Evolutionary conservation across 1,284 basidiomycete species (phyloP).

Genomic region (Puccinia novopanici): DNA sequence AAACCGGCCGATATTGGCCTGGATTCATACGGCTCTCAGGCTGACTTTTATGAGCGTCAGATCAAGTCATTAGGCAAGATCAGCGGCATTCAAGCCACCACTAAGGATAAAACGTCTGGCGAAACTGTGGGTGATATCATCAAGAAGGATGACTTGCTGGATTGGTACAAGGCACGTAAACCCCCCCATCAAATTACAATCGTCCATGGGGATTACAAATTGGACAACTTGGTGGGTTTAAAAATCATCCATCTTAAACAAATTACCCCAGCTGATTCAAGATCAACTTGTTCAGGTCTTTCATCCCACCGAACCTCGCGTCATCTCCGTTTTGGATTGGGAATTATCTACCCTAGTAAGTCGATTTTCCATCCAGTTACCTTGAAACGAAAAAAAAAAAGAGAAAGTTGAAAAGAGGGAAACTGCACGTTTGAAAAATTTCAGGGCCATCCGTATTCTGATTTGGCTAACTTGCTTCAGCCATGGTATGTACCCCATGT

Average conservation of each 20-base stretch:
- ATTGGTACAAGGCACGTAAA: slow-evolving; percentile 73
- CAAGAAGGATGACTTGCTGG: slow-evolving; percentile 70
- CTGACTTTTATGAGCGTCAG: slow-evolving; percentile 86
- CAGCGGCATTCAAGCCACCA: slow-evolving; percentile 71
- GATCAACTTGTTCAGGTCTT: slow-evolving; percentile 65
- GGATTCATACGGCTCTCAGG: slow-evolving; percentile 73
- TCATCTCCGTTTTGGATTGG: slow-evolving; percentile 95
- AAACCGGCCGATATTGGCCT: slow-evolving; percentile 72
- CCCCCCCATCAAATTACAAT: slow-evolving; percentile 68
- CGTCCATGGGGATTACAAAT: slow-evolving; percentile 94
- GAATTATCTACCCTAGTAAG: slow-evolving; percentile 90
- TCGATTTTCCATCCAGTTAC: slow-evolving; percentile 59
- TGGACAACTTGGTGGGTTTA: slow-evolving; percentile 73
- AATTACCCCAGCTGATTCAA: neutral
- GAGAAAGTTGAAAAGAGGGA: neutral
- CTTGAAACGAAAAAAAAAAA: neutral
- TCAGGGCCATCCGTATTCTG: slow-evolving; percentile 71
- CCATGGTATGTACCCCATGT: slow-evolving; percentile 76
- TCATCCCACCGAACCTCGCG: slow-evolving; percentile 83
- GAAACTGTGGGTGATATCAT: slow-evolving; percentile 70
- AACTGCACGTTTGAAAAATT: neutral
- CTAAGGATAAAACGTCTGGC: slow-evolving; percentile 68
- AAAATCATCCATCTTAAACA: neutral
- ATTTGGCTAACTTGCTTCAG: slow-evolving; percentile 83
- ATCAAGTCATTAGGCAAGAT: slow-evolving; percentile 79